Conservation (phyloP, 2,329 filamentous ascomycete genomes). For the Aureobasidium sp. region DNA sequence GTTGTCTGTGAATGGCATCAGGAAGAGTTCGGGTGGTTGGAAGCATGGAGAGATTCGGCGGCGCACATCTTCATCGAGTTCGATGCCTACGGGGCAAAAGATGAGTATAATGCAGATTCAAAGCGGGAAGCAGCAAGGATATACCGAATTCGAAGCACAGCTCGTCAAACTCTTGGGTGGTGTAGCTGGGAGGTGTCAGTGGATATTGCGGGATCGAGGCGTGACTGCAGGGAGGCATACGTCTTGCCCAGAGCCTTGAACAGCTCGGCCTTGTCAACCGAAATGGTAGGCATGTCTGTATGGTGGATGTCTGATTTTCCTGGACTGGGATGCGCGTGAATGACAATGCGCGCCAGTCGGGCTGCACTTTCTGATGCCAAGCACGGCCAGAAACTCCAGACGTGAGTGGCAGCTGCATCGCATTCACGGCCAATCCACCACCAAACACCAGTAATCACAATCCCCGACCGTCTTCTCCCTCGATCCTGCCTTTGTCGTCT, state of each 20-base stretch:
- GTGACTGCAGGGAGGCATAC: conserved; percentile 38
- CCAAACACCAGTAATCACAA: no score
- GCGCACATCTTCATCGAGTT: conserved; percentile 76
- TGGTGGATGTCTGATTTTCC: neutral
- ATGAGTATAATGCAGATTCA: conserved; percentile 6
- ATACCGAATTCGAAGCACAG: conserved; percentile 93
- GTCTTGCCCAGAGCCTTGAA: conserved; percentile 87
- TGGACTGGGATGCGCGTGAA: conserved; percentile 7
- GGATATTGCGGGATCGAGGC: conserved; percentile 21
- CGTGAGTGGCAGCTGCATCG: no score
- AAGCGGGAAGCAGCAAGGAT: conserved; percentile 21
- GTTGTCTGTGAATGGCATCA: conserved; percentile 46
- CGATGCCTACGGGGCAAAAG: conserved; percentile 47
- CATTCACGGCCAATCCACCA: neutral
- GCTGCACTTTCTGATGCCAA: neutral
- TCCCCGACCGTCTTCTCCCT: no score
- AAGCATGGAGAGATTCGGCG: neutral
- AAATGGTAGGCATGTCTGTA: conserved; percentile 79
- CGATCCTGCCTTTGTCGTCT: neutral
- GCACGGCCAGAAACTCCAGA: conserved; percentile 4
- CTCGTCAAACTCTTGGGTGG: conserved; percentile 87
- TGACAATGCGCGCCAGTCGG: conserved; percentile 2
- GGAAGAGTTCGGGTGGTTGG: neutral
- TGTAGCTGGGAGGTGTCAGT: conserved; percentile 52
- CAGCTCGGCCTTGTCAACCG: conserved; percentile 91